These are phyloP conservation scores for Silene latifolia DNA, from an alignment of 148 eudicot genomes.

Conservation along the genomic window DNA sequence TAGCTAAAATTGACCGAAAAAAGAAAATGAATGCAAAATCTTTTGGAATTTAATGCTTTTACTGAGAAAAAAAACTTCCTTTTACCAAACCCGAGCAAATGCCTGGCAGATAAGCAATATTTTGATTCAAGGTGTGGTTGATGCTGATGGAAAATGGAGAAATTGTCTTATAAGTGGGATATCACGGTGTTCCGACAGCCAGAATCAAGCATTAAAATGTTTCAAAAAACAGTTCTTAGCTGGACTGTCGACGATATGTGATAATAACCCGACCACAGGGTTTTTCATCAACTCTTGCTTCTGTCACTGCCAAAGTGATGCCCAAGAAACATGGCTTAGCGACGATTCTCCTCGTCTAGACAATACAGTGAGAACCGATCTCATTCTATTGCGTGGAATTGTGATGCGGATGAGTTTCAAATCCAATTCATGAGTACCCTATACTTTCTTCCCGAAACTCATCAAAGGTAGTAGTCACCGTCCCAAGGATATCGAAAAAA, in stretches of 20 bases:
- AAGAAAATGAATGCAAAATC: background rate
- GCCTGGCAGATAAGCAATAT: background rate
- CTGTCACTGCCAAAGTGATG: slow-evolving; percentile 5
- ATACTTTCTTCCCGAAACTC: too few relatives aligned
- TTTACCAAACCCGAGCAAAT: too few relatives aligned
- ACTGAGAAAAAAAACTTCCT: too few relatives aligned
- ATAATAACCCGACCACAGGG: background rate
- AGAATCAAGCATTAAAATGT: background rate
- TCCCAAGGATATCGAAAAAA: too few relatives aligned
- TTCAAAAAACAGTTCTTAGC: background rate
- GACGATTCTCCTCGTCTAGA: slow-evolving; percentile 10
- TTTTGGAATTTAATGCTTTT: too few relatives aligned
- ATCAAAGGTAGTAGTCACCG: too few relatives aligned
- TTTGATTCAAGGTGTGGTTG: background rate
- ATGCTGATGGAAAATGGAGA: background rate
- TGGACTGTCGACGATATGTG: background rate
- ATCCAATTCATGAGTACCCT: too few relatives aligned
- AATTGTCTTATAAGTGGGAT: background rate
- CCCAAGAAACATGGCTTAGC: slow-evolving; percentile 8
- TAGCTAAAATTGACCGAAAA: background rate
- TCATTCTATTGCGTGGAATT: too few relatives aligned
- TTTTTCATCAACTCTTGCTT: slow-evolving; percentile 15
- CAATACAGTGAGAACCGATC: slow-evolving; percentile 2
- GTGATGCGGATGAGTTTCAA: too few relatives aligned
- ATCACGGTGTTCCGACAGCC: slow-evolving; percentile 5